Evolutionary conservation across 1,284 basidiomycete species (phyloP).

Genomic region (Leccinum angustisporum): DNA sequence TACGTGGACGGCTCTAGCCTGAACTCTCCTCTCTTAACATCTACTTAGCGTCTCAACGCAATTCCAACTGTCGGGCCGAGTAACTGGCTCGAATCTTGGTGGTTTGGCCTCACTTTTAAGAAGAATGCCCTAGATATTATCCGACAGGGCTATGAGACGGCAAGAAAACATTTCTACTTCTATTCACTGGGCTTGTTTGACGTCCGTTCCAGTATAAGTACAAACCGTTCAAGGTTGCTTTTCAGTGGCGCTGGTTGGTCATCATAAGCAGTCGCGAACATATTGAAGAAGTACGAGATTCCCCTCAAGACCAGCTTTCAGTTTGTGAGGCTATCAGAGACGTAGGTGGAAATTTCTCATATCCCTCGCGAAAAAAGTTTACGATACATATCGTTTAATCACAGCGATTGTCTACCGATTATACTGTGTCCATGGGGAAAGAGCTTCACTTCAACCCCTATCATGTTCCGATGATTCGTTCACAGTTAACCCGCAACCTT

Average conservation of each 20-base stretch:
- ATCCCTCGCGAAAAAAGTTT: background rate
- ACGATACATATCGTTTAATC: background rate
- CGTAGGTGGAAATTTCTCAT: background rate
- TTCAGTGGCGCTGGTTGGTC: constrained; percentile 41
- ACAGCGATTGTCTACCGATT: background rate
- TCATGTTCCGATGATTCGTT: constrained; percentile 25
- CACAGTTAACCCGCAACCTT: constrained; percentile 35
- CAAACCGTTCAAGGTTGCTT: constrained; percentile 42
- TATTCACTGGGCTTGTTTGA: background rate
- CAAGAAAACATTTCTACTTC: background rate
- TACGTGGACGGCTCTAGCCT: background rate
- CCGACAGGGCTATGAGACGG: constrained; percentile 25
- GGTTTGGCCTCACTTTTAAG: constrained; percentile 12
- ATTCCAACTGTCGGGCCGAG: constrained; percentile 26
- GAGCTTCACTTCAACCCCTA: constrained; percentile 25
- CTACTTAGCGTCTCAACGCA: constrained; percentile 15
- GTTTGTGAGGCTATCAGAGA: background rate
- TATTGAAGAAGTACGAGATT: constrained; percentile 43
- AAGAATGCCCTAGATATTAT: constrained; percentile 11
- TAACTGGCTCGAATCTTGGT: constrained; percentile 17
- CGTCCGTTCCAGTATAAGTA: constrained; percentile 34
- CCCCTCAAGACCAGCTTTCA: constrained; percentile 12
- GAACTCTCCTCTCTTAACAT: background rate
- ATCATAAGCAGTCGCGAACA: constrained; percentile 37
- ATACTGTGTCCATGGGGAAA: background rate